A percentile compares a stretch with the other conserved stretches of the same genome.
These are phyloP conservation scores for Yarrowia yakushimensis DNA, from an alignment of 805 yeast species.

Conservation along the genomic window DNA sequence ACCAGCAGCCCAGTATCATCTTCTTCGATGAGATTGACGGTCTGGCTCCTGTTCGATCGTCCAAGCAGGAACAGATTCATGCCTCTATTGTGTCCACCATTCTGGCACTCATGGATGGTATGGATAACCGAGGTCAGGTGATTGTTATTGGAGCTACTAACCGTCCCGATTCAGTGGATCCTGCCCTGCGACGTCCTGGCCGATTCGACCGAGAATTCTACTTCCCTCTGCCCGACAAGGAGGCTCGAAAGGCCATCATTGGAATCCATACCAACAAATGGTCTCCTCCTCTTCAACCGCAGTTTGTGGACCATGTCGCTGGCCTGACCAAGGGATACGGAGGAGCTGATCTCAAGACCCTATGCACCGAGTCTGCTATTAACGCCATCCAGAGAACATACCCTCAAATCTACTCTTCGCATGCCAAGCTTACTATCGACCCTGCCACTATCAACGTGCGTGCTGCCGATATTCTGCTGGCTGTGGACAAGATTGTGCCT, in stretches of 20 bases:
- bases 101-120: conserved; percentile 96
- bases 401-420: conserved; percentile 84
- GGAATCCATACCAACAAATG: conserved; percentile 85
- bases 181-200: conserved; percentile 95
- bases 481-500: conserved; percentile 83
- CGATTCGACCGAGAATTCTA: conserved; percentile 95
- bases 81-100: conserved; percentile 95
- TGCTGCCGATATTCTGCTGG: conserved; percentile 80
- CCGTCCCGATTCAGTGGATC: conserved; percentile 97
- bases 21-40: conserved; percentile 99
- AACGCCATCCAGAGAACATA: conserved; percentile 85
- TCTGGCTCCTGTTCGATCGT: conserved; percentile 93
- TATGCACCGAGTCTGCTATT: conserved; percentile 94
- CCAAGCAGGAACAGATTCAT: conserved; percentile 97
- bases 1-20: conserved; percentile 92
- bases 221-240: conserved; percentile 84
- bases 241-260: conserved; percentile 74
- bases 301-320: conserved; percentile 65
- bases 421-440: conserved; percentile 69
- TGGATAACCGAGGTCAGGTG: conserved; percentile 98
- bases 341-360: conserved; percentile 92
- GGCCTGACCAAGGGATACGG: conserved; percentile 91
- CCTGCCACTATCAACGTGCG: conserved; percentile 67
- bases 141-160: conserved; percentile 98
- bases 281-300: conserved; percentile 64